A percentile compares a stretch with the other conserved stretches of the same genome.
Evolutionary conservation across 73 alveolate species (phyloP).

Genomic region (Paramecium sexaurelia): DNA sequence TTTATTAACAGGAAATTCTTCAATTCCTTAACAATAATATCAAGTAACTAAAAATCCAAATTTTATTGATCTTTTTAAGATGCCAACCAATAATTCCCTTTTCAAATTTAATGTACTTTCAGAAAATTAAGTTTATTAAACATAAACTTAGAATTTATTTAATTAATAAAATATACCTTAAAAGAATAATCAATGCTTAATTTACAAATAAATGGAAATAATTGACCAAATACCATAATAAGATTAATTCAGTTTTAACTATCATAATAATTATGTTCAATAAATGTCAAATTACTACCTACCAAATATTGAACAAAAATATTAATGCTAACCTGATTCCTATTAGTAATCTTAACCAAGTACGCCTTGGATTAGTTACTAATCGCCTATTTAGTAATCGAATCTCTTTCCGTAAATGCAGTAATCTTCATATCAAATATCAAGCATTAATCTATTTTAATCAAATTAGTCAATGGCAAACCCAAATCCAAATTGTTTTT

Average conservation of each 20-base stretch:
- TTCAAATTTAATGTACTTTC: neutral
- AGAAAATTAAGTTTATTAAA: neutral
- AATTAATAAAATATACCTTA: neutral
- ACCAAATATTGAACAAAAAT: neutral
- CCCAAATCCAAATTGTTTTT: neutral
- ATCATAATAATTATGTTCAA: neutral
- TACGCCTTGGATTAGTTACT: neutral
- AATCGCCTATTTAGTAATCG: neutral
- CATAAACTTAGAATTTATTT: neutral
- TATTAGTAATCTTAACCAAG: neutral
- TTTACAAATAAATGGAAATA: neutral
- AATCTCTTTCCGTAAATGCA: neutral
- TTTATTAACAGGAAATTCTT: neutral
- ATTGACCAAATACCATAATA: neutral
- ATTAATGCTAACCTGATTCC: neutral
- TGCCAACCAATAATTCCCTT: neutral
- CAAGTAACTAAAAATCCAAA: neutral
- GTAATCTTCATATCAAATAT: constrained; percentile 8
- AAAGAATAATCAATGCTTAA: neutral
- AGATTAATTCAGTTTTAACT: neutral
- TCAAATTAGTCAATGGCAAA: neutral
- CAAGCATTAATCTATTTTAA: neutral
- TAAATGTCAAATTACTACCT: neutral
- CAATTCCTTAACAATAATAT: neutral
- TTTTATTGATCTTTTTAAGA: neutral